Evolutionary conservation across 768 basidiomycete species (phyloP).

Genomic region (Melanogaster broomeanus): DNA sequence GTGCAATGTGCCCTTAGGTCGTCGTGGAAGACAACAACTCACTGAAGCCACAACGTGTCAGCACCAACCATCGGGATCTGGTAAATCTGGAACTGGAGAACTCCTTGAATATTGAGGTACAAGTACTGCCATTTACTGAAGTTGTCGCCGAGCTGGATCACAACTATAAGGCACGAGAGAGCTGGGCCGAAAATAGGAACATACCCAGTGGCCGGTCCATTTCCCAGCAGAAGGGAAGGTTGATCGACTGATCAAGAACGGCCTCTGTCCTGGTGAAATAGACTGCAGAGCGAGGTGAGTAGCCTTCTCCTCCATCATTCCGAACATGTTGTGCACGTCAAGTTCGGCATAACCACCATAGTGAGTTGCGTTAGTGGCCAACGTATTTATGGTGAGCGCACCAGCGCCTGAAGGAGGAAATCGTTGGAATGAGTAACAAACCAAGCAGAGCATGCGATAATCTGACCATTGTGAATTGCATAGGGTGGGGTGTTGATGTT

Average conservation of each 20-base stretch:
- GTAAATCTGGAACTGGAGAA: constrained; percentile 83
- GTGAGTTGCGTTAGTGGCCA: constrained; percentile 76
- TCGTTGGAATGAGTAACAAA: not conserved
- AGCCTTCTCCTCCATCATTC: constrained; percentile 68
- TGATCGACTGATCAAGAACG: constrained; percentile 71
- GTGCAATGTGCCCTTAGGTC: not conserved
- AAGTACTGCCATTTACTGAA: constrained; percentile 75
- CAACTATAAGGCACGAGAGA: too few species aligned
- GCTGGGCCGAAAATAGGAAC: not conserved
- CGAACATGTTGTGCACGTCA: constrained; percentile 72
- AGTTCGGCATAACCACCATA: constrained; percentile 60
- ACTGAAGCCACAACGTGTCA: constrained; percentile 52
- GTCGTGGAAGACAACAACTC: constrained; percentile 6
- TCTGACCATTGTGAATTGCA: constrained; percentile 68
- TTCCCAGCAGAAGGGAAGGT: constrained; percentile 69
- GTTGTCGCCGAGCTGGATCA: constrained; percentile 68
- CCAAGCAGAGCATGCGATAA: not conserved
- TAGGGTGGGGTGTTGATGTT: constrained; percentile 65
- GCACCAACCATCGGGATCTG: constrained; percentile 85
- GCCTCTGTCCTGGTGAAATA: constrained; percentile 58
- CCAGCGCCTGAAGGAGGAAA: constrained; percentile 42
- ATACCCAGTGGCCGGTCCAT: constrained; percentile 75
- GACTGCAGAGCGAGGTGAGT: constrained; percentile 60
- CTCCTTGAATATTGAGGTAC: constrained; percentile 68
- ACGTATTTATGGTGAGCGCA: constrained; percentile 50